Conservation (phyloP, 768 basidiomycete species). For the Boletus sp. region DNA sequence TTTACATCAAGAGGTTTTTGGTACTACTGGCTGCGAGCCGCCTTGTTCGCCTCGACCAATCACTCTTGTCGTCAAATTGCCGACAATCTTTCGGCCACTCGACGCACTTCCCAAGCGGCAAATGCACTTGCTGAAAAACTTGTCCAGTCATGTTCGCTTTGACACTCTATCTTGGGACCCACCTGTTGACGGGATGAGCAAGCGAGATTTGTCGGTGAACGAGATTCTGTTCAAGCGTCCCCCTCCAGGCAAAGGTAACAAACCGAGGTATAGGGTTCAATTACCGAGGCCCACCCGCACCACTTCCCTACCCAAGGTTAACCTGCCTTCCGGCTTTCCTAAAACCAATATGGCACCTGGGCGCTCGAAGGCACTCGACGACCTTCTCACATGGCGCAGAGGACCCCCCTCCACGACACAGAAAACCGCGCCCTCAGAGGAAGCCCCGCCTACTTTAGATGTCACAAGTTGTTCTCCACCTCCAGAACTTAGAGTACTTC, state of each 20-base stretch:
- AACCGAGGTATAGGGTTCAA: conserved; percentile 33
- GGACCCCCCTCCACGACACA: conserved; percentile 20
- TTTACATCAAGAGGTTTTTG: conserved; percentile 44
- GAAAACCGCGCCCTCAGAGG: conserved; percentile 9
- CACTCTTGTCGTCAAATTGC: conserved; percentile 46
- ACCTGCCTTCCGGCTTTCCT: conserved; percentile 34
- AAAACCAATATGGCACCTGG: conserved; percentile 15
- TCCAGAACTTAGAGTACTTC: conserved; percentile 39
- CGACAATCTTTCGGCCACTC: conserved; percentile 40
- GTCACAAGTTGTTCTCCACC: conserved; percentile 69
- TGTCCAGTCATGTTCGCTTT: conserved; percentile 43
- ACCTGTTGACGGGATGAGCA: conserved; percentile 62
- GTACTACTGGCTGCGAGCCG: conserved; percentile 47
- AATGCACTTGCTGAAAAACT: conserved; percentile 41
- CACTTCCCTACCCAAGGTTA: conserved; percentile 34
- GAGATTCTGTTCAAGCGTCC: conserved; percentile 60
- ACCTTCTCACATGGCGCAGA: conserved; percentile 41
- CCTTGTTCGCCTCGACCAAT: conserved; percentile 46
- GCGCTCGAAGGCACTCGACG: conserved; percentile 36
- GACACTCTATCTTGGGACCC: conserved; percentile 74
- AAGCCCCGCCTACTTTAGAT: conserved; percentile 35
- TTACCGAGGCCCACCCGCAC: conserved; percentile 30
- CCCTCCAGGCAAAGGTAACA: conserved; percentile 31
- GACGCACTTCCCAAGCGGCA: conserved; percentile 52
- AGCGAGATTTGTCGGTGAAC: conserved; percentile 60